Base-by-base conservation (phyloP, 202 grass and related monocot genomes). In the Cymbopogon flexuosus region DNA sequence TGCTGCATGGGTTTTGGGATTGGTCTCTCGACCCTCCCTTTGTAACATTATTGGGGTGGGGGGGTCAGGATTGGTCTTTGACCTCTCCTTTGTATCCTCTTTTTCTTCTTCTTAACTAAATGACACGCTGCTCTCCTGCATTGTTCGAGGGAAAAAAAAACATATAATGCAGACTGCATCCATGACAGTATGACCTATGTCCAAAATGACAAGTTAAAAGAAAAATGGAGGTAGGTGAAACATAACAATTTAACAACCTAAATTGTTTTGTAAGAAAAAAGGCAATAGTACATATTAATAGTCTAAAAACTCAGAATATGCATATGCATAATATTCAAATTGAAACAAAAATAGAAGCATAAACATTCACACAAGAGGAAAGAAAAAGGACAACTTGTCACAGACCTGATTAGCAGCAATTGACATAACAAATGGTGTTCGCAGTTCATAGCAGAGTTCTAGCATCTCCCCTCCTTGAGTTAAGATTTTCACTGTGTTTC, bases 381-480 rank as follows among this genome's bases (percentile, higher is more conserved):
- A 34, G 18, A 82, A 72, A 18, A 35, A 19, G 21, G 33, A 34
- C 2, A 42, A 81, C 46, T 76, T 79, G 24, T 42, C 68, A 68
- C 39, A 33, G 80, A 92, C 95, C 90, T 94, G 92, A 9, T 91
- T 97, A 73, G 79, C 84, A 82, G 65, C 71, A 82, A 97, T 46
- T 67, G 83, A 91, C 79, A 89, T 88, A 73, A 92, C 88, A 91
- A 97, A 97, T 72, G 83, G 86, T 82, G 76, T 89, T n/a, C 94
- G 91, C 72, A 88, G 88, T 84, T 97, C 94, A 52, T 97, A 87
- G 68, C 88, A 91, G 52, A 97, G 95, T 86, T 97, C 95, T 70
- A 97, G 86, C 86, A 97, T 97, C 81, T 94, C 91, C 76, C 95
- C 95, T 84, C 90, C 86, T 89, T 92, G 94, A 39, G 89, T 90